phyloP scores from a whole-genome alignment of 2,329 filamentous ascomycete species.

The Arthrinium puccinioides region DNA sequence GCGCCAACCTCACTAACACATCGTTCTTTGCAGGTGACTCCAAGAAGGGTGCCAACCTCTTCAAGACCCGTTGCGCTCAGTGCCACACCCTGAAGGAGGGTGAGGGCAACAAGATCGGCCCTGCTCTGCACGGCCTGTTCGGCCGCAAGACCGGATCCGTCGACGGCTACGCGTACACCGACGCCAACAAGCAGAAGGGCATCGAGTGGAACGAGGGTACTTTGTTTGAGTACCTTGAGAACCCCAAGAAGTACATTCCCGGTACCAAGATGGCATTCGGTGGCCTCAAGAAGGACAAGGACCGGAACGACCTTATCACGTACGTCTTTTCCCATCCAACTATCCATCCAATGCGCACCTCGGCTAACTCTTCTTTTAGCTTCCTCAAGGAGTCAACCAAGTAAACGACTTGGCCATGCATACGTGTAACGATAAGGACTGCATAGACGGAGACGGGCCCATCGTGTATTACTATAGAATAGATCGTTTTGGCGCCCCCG shows the following conservation, averaged over 20 bases:
- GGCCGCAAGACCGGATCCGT: constrained; percentile 91
- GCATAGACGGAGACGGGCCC: constrained; percentile 23
- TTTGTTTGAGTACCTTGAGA: constrained; percentile 97
- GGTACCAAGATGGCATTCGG: constrained; percentile 99
- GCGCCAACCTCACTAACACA: too few relatives aligned
- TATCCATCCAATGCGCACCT: neutral
- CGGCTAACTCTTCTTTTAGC: constrained; percentile 31
- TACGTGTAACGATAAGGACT: constrained; percentile 27
- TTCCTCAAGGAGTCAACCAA: constrained; percentile 64
- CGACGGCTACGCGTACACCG: constrained; percentile 93
- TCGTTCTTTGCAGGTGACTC: constrained; percentile 73
- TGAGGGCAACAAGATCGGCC: constrained; percentile 97
- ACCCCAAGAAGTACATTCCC: constrained; percentile 99
- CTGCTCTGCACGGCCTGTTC: constrained; percentile 94
- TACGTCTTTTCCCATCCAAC: constrained; percentile 42
- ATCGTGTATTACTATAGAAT: constrained; percentile 27
- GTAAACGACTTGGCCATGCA: constrained; percentile 38
- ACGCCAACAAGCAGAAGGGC: constrained; percentile 98
- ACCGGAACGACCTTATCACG: constrained; percentile 98
- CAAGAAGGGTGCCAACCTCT: constrained; percentile 97
- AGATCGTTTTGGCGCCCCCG: constrained; percentile 20
- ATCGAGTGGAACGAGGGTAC: constrained; percentile 81
- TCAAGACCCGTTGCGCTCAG: constrained; percentile 98
- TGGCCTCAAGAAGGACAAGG: constrained; percentile 99
- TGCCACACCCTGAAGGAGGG: constrained; percentile 92